Conservation (phyloP, 805 yeast genomes). For the Hagleromyces aurorensis region DNA sequence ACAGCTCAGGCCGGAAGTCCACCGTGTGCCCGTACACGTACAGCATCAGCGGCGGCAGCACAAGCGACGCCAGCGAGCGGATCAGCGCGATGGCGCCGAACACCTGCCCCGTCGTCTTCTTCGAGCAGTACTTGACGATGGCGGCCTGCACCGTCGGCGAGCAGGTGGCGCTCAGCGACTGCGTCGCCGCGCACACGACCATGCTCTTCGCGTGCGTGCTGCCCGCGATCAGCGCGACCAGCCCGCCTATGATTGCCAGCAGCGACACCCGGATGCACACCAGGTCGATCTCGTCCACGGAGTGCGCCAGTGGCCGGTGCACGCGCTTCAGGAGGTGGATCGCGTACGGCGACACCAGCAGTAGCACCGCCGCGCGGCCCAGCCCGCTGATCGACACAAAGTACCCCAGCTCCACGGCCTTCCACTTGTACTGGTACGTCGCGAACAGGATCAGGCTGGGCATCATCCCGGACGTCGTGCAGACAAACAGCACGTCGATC, state of each 20-base stretch:
- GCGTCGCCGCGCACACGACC: constrained; percentile 31
- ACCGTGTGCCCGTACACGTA: constrained; percentile 41
- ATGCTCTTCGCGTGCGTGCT: constrained; percentile 14
- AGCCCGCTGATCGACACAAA: constrained; percentile 46
- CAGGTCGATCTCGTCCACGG: constrained; percentile 49
- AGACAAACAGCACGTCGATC: constrained; percentile 38
- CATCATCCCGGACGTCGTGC: constrained; percentile 36
- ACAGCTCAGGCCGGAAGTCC: constrained; percentile 32
- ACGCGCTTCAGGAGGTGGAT: constrained; percentile 32
- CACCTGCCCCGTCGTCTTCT: constrained; percentile 56
- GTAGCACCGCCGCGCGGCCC: constrained; percentile 41
- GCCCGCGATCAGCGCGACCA: not conserved
- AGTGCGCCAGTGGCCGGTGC: constrained; percentile 31
- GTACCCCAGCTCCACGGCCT: constrained; percentile 45
- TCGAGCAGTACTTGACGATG: constrained; percentile 53
- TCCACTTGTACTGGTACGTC: constrained; percentile 47
- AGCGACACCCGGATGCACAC: constrained; percentile 30
- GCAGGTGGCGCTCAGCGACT: constrained; percentile 42
- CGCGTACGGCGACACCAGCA: constrained; percentile 44
- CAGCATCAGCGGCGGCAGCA: constrained; percentile 43
- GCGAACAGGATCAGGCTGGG: constrained; percentile 44
- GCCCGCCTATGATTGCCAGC: constrained; percentile 17
- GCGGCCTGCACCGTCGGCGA: constrained; percentile 55
- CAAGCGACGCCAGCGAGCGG: constrained; percentile 41
- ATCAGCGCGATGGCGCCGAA: constrained; percentile 63